phyloP scores from a whole-genome alignment of 2,329 filamentous ascomycete species.

The Arthrobotrys megalospora region DNA sequence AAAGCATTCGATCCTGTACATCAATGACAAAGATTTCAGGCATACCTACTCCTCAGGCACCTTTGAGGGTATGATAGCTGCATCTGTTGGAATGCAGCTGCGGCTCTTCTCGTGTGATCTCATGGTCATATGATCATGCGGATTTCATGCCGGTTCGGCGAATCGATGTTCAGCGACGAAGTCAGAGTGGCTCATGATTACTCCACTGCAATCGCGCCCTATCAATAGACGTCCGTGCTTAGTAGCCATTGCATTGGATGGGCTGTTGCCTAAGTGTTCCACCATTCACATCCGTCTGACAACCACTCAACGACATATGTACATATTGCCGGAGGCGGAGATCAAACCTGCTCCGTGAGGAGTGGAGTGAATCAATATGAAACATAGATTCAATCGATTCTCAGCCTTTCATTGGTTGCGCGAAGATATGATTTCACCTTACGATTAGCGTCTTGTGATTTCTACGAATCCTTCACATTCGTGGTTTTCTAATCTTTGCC shows the following conservation, averaged over 20 bases:
- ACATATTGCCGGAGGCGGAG: background rate
- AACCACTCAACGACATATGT: background rate
- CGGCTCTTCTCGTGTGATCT: background rate
- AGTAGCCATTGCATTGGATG: background rate
- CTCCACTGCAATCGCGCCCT: slow-evolving; percentile 5
- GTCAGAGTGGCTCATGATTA: slow-evolving; percentile 34
- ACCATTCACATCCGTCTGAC: background rate
- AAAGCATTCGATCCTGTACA: background rate
- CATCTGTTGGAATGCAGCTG: background rate
- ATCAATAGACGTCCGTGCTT: background rate
- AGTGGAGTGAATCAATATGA: slow-evolving; percentile 14
- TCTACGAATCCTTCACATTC: slow-evolving; percentile 2
- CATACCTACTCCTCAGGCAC: slow-evolving; percentile 5
- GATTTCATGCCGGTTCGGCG: slow-evolving; percentile 10
- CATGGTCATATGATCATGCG: slow-evolving; percentile 34
- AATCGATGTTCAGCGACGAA: background rate
- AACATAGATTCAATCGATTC: background rate
- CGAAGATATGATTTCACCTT: background rate
- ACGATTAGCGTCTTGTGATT: background rate
- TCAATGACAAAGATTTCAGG: slow-evolving; percentile 9
- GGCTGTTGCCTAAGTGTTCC: background rate
- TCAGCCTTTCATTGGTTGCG: background rate
- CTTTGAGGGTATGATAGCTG: background rate
- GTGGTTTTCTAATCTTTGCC: background rate
- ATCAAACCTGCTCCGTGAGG: background rate